Evolutionary conservation across 305 asterid genomes (phyloP).

Genomic region (Rubia peregrina): DNA sequence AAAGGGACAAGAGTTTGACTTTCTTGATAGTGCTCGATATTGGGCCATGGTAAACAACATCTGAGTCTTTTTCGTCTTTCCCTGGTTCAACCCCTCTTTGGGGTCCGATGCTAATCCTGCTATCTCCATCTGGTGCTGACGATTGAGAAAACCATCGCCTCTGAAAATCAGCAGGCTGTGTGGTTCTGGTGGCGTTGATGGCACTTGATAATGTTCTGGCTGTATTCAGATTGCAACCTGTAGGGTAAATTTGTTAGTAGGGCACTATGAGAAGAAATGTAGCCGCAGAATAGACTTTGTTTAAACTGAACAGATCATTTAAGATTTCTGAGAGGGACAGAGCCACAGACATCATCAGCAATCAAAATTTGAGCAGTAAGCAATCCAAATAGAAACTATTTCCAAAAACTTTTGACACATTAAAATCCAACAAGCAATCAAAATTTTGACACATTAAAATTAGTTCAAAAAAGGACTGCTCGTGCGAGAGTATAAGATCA

Average conservation of each 20-base stretch:
- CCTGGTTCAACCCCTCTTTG: slow-evolving; percentile 35
- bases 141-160: slow-evolving; percentile 45
- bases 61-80: slow-evolving; percentile 38
- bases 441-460: too few species aligned
- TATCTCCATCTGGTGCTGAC: slow-evolving; percentile 32
- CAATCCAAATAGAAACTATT: too few species aligned
- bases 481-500: neutral
- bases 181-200: slow-evolving; percentile 17
- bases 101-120: slow-evolving; percentile 71
- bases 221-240: slow-evolving; percentile 36
- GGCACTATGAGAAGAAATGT: neutral
- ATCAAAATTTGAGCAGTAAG: too few species aligned
- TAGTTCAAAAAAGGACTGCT: neutral
- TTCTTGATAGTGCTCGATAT: slow-evolving; percentile 76
- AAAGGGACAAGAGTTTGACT: slow-evolving; percentile 86
- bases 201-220: slow-evolving; percentile 23
- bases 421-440: too few species aligned
- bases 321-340: neutral
- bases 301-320: neutral
- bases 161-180: slow-evolving; percentile 24
- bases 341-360: too few species aligned
- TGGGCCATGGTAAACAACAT: slow-evolving; percentile 67
- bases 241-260: slow-evolving; percentile 6
- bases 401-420: too few species aligned
- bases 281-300: neutral